These are phyloP conservation scores for Rhexocercosporidium sp. DNA, from an alignment of 2,329 filamentous ascomycete species.

Conservation along the genomic window DNA sequence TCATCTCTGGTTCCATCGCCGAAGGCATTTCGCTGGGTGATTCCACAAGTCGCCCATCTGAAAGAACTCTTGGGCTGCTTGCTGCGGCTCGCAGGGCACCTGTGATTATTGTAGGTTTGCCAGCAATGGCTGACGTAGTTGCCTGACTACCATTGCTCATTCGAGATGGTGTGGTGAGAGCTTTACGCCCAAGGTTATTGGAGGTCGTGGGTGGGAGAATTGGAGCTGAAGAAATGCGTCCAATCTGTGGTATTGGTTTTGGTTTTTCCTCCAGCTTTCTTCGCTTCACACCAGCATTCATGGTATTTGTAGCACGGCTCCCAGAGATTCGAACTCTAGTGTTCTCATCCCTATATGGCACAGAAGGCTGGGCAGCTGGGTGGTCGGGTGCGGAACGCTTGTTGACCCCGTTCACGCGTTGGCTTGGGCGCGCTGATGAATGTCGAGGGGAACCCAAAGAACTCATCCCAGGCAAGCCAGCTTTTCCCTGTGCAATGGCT, in stretches of 20 bases:
- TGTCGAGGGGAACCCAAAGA: neutral
- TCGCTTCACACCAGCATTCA: constrained; percentile 7
- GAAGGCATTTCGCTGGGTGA: neutral
- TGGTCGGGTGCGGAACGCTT: neutral
- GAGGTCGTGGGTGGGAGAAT: neutral
- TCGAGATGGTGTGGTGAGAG: neutral
- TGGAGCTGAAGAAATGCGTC: neutral
- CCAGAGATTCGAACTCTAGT: neutral
- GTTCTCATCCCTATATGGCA: constrained; percentile 6
- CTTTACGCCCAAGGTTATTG: neutral
- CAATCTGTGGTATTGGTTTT: neutral
- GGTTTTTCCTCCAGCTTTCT: neutral
- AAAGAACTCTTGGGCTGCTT: neutral
- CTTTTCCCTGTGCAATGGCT: neutral
- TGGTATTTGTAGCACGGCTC: neutral
- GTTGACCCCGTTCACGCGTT: neutral
- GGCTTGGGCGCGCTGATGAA: neutral
- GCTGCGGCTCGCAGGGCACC: neutral
- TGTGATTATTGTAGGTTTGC: neutral
- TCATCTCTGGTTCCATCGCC: constrained; percentile 8
- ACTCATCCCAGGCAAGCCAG: neutral
- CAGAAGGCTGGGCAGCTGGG: neutral
- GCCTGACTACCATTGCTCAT: neutral
- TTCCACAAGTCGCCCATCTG: neutral
- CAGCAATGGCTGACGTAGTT: neutral